Percentiles rank a stretch among this genome's conserved stretches.
These are phyloP conservation scores for Jaenimonas drosophilae DNA, from an alignment of 208 protist genomes.

Conservation along the genomic window DNA sequence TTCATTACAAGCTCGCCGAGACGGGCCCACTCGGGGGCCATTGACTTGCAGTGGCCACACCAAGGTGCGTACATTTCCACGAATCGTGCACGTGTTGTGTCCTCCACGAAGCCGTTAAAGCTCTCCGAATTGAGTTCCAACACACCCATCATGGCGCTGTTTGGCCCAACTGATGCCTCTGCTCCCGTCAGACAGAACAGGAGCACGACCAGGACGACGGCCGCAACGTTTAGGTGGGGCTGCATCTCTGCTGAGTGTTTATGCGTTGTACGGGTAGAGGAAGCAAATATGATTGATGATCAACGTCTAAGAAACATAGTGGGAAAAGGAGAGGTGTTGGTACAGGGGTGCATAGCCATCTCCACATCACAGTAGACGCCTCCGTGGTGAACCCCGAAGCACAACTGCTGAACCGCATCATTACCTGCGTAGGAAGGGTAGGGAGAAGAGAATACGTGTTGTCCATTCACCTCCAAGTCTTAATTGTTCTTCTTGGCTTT, in stretches of 20 bases:
- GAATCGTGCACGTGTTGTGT: slow-evolving; percentile 12
- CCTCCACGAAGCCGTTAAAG: slow-evolving; percentile 57
- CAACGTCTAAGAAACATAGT: too few relatives aligned
- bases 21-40: slow-evolving; percentile 22
- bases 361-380: too few relatives aligned
- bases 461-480: not conserved
- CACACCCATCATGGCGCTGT: slow-evolving; percentile 16
- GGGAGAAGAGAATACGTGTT: too few relatives aligned
- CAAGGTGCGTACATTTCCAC: slow-evolving; percentile 90
- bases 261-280: too few relatives aligned
- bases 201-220: slow-evolving; percentile 5
- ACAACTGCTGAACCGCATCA: too few relatives aligned
- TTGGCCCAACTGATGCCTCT: slow-evolving; percentile 13
- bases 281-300: too few relatives aligned
- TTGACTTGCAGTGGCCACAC: slow-evolving; percentile 77
- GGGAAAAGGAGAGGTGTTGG: too few relatives aligned
- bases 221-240: not conserved
- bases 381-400: too few relatives aligned
- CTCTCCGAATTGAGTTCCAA: slow-evolving; percentile 25
- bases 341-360: too few relatives aligned
- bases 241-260: too few relatives aligned
- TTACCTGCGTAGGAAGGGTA: too few relatives aligned
- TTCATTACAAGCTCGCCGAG: slow-evolving; percentile 7
- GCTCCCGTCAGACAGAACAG: slow-evolving; percentile 6
- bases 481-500: slow-evolving; percentile 2